phyloP scores from a whole-genome alignment of 345 rosid species.

The Ricinus communis region DNA sequence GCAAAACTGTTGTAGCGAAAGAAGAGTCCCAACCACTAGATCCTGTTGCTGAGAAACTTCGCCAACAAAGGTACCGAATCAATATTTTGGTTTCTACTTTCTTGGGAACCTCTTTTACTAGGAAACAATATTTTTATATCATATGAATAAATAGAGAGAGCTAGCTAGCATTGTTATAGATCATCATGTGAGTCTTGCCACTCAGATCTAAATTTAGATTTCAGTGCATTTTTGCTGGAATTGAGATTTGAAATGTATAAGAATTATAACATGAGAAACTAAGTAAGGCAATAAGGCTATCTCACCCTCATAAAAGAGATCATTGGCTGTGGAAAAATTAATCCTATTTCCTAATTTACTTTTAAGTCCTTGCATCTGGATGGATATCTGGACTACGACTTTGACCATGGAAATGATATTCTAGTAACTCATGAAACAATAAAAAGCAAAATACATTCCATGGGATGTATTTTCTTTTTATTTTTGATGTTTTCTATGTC shows the following conservation, averaged over 20 bases:
- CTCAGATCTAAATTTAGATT: not conserved
- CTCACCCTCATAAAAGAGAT: not conserved
- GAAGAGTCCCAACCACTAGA: slow-evolving; percentile 45
- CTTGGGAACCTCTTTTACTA: not conserved
- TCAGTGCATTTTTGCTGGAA: not conserved
- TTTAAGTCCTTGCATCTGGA: not conserved
- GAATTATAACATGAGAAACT: not conserved
- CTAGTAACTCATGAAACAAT: not conserved
- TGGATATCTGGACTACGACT: not conserved
- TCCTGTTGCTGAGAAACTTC: slow-evolving; percentile 73
- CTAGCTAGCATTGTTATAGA: not conserved
- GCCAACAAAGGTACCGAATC: slow-evolving; percentile 59
- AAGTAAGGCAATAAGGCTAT: not conserved
- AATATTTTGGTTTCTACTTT: not conserved
- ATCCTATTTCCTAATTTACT: not conserved
- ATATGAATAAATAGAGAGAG: not conserved
- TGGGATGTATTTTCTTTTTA: not conserved
- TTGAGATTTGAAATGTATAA: not conserved
- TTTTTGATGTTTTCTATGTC: too few relatives aligned
- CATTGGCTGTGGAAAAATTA: not conserved
- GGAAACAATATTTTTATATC: not conserved
- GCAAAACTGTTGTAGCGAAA: slow-evolving; percentile 44
- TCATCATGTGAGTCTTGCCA: not conserved
- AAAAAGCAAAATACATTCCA: not conserved
- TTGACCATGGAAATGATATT: not conserved